A percentile compares a stretch with the other conserved stretches of the same genome.
phyloP scores from a whole-genome alignment of 495 filamentous ascomycete genomes.

The Beverwykella pulmonaria region DNA sequence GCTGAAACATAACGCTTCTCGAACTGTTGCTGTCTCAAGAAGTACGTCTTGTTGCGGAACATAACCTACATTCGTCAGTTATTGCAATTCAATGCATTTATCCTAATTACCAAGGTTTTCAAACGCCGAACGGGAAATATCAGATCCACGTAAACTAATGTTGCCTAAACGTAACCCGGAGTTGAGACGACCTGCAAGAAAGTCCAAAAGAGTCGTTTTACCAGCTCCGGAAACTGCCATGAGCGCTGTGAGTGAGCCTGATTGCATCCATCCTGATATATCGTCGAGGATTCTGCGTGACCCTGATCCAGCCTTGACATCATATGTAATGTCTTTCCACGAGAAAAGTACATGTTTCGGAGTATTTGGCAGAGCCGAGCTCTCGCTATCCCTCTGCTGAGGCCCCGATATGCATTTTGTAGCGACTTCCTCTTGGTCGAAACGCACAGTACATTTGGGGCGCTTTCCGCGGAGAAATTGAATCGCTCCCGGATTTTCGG shows the following conservation, averaged over 20 bases:
- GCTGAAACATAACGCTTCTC: conserved; percentile 34
- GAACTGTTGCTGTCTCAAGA: conserved; percentile 31
- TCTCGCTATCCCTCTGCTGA: conserved; percentile 49
- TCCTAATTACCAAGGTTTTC: too few species aligned
- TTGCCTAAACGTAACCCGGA: too few species aligned
- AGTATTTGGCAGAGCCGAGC: too few species aligned
- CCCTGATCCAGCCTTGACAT: conserved; percentile 17
- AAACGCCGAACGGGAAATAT: too few species aligned
- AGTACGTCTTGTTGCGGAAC: conserved; percentile 36
- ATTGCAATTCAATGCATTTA: too few species aligned
- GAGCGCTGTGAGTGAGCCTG: conserved; percentile 34
- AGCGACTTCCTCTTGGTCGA: too few species aligned
- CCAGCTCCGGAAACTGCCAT: conserved; percentile 39
- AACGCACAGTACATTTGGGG: too few species aligned
- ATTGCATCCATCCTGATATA: conserved; percentile 37
- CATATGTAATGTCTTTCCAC: conserved; percentile 31
- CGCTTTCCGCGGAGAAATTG: too few species aligned
- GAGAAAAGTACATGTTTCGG: too few species aligned
- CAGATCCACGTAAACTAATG: too few species aligned
- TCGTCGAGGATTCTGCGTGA: conserved; percentile 20
- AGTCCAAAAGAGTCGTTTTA: conserved; percentile 36
- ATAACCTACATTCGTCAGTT: conserved; percentile 37
- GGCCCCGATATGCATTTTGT: too few species aligned
- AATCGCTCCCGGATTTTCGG: conserved; percentile 57
- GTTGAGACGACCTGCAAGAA: conserved; percentile 27